Percentiles rank a stretch among this genome's conserved stretches.
phyloP scores from a whole-genome alignment of 2,329 filamentous ascomycete species.

The Bipolaris sorokiniana region DNA sequence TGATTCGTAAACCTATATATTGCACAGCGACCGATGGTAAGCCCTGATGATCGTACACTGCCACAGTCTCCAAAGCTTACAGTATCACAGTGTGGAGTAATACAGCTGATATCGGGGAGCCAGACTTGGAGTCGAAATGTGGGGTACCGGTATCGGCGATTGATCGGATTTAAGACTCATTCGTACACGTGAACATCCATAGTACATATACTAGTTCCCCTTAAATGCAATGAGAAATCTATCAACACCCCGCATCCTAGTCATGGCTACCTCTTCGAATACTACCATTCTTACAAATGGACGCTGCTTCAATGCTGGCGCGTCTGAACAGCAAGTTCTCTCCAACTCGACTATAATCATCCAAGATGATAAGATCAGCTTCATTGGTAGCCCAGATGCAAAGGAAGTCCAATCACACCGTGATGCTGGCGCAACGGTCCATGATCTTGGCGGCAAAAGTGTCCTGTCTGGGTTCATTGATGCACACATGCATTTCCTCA shows the following conservation, averaged over 20 bases:
- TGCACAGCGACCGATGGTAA: not conserved
- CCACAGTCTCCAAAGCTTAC: not conserved
- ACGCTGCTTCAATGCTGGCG: slow-evolving; percentile 29
- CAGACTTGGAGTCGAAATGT: not conserved
- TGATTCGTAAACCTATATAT: not conserved
- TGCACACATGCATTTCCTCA: slow-evolving; percentile 64
- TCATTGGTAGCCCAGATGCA: slow-evolving; percentile 45
- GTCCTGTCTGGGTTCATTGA: slow-evolving; percentile 64
- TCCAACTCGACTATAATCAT: slow-evolving; percentile 48
- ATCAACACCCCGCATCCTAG: not conserved
- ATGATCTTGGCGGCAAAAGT: slow-evolving; percentile 48
- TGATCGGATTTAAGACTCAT: slow-evolving; percentile 23
- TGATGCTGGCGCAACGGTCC: slow-evolving; percentile 25
- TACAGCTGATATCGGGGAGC: slow-evolving; percentile 1
- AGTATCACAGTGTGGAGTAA: not conserved
- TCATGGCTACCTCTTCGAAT: slow-evolving; percentile 17
- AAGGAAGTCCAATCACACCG: slow-evolving; percentile 37
- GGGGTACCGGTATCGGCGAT: slow-evolving; percentile 11
- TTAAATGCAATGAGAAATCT: slow-evolving; percentile 5
- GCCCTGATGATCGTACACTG: not conserved
- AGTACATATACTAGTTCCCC: slow-evolving; percentile 1
- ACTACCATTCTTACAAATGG: slow-evolving; percentile 38
- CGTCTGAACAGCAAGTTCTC: slow-evolving; percentile 7
- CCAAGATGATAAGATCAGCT: slow-evolving; percentile 49
- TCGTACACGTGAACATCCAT: not conserved